Base-by-base conservation (phyloP, 129 eudicot genomes). In the Chrysanthemum lavandulifolium region DNA sequence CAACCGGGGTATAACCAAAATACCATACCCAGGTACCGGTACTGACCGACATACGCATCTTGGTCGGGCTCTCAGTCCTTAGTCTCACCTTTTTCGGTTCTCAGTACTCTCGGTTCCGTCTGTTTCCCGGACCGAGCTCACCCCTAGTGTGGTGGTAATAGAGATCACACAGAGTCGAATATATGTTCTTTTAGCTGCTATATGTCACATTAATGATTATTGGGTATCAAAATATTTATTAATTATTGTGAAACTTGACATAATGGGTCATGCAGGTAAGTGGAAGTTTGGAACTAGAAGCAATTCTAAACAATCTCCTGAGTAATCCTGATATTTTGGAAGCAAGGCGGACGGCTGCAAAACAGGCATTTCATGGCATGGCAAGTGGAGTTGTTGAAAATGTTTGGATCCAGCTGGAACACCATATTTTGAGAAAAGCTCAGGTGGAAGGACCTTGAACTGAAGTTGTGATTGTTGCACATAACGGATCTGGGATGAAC, bases 261-360 rank as follows among this genome's bases (percentile, higher is more conserved):
- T 11, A 36, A 73, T 16, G 73, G 47, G 13, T 51, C 33, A 47
- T 86, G 74, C 82, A 94, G 99, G 92, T 94, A 52, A 73, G 86
- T 43, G 89, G 85, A 66, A 71, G 79, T 51, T 50, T 50, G 49
- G 89, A 87, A 58, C 94, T 94, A 48, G 86, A 75, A 73, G 84
- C 79, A 61, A 64, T 84, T 75, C 77, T 94, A 45, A 79, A 71
- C 57, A 76, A 81, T 74, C 96, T 94, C 73, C 71, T 94, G 11
- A 71, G 83, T 78, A 71, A 86, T 71, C 66, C 81, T 58, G 57
- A 63, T 50, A 50, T 64, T 75, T 76, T 94, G 69, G 91, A 90
- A 84, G 88, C 84, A 79, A 91, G 78, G 1, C 89, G 88, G 0
- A 16, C 55, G 40, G 99, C 99, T 75, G 93, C 96, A 66, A 90